Percentiles rank a stretch among this genome's conserved stretches.
Evolutionary conservation across 2,329 filamentous ascomycete species (phyloP).

Genomic region (Xylariaceae sp.): DNA sequence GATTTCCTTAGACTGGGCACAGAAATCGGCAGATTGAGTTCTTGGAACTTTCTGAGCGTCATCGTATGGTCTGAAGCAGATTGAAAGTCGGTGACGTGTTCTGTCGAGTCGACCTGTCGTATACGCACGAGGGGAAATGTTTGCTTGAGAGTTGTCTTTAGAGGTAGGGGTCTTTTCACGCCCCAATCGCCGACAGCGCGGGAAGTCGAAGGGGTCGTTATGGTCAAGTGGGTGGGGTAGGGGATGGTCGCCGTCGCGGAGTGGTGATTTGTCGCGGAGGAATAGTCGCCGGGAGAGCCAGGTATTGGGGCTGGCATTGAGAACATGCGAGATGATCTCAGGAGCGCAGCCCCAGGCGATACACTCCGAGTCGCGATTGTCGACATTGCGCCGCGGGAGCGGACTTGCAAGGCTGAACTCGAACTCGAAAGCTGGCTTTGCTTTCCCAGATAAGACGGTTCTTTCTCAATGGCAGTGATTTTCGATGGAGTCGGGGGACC

Average conservation of each 20-base stretch:
- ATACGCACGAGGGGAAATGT: slow-evolving; percentile 72
- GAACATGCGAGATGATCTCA: slow-evolving; percentile 86
- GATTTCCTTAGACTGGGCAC: slow-evolving; percentile 35
- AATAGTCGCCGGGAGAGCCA: slow-evolving; percentile 48
- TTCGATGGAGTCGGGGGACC: slow-evolving; percentile 9
- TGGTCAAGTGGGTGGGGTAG: slow-evolving; percentile 76
- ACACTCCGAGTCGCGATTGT: slow-evolving; percentile 33
- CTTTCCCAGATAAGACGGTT: neutral
- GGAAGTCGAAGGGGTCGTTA: slow-evolving; percentile 70
- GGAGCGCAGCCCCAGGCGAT: slow-evolving; percentile 61
- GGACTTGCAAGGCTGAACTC: slow-evolving; percentile 4
- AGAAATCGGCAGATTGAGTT: slow-evolving; percentile 68
- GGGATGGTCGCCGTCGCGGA: slow-evolving; percentile 68
- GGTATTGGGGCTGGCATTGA: slow-evolving; percentile 74
- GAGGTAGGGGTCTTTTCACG: slow-evolving; percentile 76
- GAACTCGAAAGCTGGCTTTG: slow-evolving; percentile 2
- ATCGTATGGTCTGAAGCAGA: slow-evolving; percentile 76
- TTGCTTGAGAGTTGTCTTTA: slow-evolving; percentile 65
- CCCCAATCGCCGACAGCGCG: slow-evolving; percentile 83
- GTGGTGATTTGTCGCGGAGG: slow-evolving; percentile 41
- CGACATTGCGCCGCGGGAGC: slow-evolving; percentile 16
- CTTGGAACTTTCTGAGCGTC: slow-evolving; percentile 79
- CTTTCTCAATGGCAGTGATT: slow-evolving; percentile 9
- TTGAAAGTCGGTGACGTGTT: slow-evolving; percentile 84
- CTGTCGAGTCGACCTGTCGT: slow-evolving; percentile 72